A percentile compares a stretch with the other conserved stretches of the same genome.
phyloP scores from a whole-genome alignment of 371 early-diverging fungal genomes.

The Circinella minor region DNA sequence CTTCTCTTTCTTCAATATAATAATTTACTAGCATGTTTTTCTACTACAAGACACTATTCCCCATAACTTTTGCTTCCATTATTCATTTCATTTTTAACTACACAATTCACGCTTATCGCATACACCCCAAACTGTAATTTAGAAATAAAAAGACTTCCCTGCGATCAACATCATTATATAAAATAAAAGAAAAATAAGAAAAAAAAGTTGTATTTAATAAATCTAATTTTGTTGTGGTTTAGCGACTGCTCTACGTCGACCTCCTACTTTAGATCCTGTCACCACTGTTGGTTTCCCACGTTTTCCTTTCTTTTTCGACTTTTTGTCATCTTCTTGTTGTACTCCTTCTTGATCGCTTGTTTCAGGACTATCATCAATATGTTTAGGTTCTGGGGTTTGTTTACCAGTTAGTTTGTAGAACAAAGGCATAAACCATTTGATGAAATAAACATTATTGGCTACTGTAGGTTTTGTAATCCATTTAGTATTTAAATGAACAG shows the following conservation, averaged over 20 bases:
- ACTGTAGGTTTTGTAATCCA: slow-evolving; percentile 38
- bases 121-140: not conserved
- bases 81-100: too few species aligned
- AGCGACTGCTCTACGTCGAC: slow-evolving; percentile 41
- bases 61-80: too few species aligned
- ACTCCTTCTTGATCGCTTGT: not conserved
- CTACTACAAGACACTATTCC: too few species aligned
- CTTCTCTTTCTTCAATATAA: too few species aligned
- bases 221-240: slow-evolving; percentile 21
- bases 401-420: slow-evolving; percentile 21
- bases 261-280: slow-evolving; percentile 43
- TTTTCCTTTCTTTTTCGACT: slow-evolving; percentile 30
- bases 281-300: slow-evolving; percentile 28
- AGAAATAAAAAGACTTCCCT: not conserved
- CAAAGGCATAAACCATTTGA: slow-evolving; percentile 31
- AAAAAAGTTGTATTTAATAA: too few species aligned
- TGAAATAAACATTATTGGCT: slow-evolving; percentile 25
- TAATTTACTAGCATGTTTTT: too few species aligned
- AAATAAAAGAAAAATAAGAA: too few species aligned
- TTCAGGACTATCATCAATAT: not conserved
- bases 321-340: slow-evolving; percentile 3
- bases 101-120: not conserved
- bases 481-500: slow-evolving; percentile 42
- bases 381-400: not conserved
- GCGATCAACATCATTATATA: too few species aligned